Base-by-base conservation (phyloP, 2,329 filamentous ascomycete species). In the Pseudogymnoascus sp. region DNA sequence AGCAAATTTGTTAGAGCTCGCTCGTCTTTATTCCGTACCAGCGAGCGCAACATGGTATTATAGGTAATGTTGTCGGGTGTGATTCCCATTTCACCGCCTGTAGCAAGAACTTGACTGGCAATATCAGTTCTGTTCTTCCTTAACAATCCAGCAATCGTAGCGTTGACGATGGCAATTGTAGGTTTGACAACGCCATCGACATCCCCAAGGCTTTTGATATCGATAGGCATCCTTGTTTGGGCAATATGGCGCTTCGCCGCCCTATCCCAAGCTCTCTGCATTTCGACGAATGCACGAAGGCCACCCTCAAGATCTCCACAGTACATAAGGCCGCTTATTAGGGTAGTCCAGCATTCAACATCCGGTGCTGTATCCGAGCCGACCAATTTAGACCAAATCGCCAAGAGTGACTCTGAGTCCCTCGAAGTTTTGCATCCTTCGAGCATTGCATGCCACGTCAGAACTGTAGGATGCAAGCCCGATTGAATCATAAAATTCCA, bases 381-480 rank as follows among this genome's bases (percentile, higher is more conserved):
- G 3, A 81, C 68, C 74, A 94, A 83, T 65, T 81, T 83, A 0
- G 74, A 66, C 90, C 90, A 95, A 33, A 92, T 79, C 1, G 78
- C 78, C 61, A 86, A 81, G 63, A 92, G 77, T 20, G 80, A 84
- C n/a, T 76, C 71, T 0, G 78, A 65, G 67, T 90, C 85, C 60
- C 78, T 78, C 58, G 83, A 79, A 58, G 77, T 79, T 69, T 81
- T 82, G 73, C 86, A 90, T 1, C 89, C 89, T 61, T 83, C 79
- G 66, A 94, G 82, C 81, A 94, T 88, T 43, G 83, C 76, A 38
- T 85, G 87, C 82, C 88, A 94, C 0, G 89, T 87, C 66, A 77
- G 80, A 60, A 87, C 68, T 6, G 80, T 85, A 12, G 89, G 86
- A 61, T 75, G 72, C 30, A 87, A 70, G 1, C 81, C 83, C 59